Evolutionary conservation across 768 basidiomycete species (phyloP), one percentile per base, ranked within the genome.

Genomic region (Boletellus ananas): DNA sequence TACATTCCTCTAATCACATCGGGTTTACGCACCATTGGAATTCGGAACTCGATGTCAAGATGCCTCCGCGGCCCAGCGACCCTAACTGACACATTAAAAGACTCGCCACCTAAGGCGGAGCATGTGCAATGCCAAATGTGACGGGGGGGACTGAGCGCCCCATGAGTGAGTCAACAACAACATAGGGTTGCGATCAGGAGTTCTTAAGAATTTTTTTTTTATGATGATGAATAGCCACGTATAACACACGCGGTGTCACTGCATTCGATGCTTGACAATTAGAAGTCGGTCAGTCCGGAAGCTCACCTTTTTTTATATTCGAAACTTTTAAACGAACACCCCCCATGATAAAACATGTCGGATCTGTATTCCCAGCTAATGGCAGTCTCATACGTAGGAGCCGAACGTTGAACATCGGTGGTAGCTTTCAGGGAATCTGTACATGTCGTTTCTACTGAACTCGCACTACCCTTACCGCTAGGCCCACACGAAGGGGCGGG

Each of bases 131-230:
- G 31, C 23, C 50, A 27, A 40, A 35, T 34, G 34, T 18, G n/a
- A 38, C 29, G 18, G 41, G 51, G n/a, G 29, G 51, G 51, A 34
- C 25, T 36, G 45, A 45, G 36, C 27, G 16, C 49, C 52, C 47
- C 51, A 44, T 45, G 53, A 62, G 57, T 62, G 59, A 62, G 61
- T 62, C 43, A 50, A 48, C 35, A 59, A n/a, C 56, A 21, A 13
- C 33, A 39, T 54, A 52, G 49, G 54, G 51, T 42, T 54, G 36
- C 37, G 38, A 14, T 52, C 46, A 43, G 37, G 50, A 51, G 35
- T 50, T 62, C 57, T 63, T 48, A 65, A 59, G 57, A 50, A 49
- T 54, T 8, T 20, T 50, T 44, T 64, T 29, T 51, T 59, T 45
- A 47, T 51, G 37, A 50, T 29, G 45, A 62, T 27, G 47, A 52